These are phyloP conservation scores for Talaromyces rugulosus DNA, from an alignment of 2,329 filamentous ascomycete genomes.

Conservation along the genomic window DNA sequence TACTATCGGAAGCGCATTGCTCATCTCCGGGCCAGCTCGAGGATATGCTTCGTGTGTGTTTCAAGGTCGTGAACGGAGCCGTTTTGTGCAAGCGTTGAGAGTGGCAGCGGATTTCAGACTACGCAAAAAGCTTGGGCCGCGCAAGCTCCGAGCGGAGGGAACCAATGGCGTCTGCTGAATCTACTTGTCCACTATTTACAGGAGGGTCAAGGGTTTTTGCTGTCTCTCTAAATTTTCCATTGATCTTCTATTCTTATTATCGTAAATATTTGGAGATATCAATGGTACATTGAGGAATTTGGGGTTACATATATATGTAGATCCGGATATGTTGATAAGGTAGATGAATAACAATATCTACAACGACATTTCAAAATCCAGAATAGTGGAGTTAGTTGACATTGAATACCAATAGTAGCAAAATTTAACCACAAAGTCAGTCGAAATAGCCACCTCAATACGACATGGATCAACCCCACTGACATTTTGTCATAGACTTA, in stretches of 20 bases:
- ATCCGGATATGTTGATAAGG: background rate
- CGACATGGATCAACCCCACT: background rate
- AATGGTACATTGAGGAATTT: too few species aligned
- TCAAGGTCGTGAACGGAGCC: background rate
- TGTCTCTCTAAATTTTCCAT: too few species aligned
- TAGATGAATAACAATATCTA: too few species aligned
- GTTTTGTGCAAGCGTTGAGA: background rate
- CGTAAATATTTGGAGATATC: too few species aligned
- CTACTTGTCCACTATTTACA: background rate
- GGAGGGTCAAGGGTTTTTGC: background rate
- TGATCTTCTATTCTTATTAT: too few species aligned
- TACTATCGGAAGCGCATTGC: slow-evolving; percentile 37
- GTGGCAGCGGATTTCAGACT: background rate
- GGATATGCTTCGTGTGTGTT: background rate
- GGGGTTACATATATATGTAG: too few species aligned
- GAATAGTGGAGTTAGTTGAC: background rate
- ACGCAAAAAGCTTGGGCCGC: background rate
- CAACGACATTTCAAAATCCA: background rate
- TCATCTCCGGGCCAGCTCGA: slow-evolving; percentile 29
- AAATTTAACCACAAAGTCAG: background rate
- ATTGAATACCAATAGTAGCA: too few species aligned
- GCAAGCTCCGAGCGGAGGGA: background rate
- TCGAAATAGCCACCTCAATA: background rate
- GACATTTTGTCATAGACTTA: background rate
- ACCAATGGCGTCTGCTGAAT: background rate